Base-by-base conservation (phyloP, 495 filamentous ascomycete genomes). In the Terfezia claveryi region DNA sequence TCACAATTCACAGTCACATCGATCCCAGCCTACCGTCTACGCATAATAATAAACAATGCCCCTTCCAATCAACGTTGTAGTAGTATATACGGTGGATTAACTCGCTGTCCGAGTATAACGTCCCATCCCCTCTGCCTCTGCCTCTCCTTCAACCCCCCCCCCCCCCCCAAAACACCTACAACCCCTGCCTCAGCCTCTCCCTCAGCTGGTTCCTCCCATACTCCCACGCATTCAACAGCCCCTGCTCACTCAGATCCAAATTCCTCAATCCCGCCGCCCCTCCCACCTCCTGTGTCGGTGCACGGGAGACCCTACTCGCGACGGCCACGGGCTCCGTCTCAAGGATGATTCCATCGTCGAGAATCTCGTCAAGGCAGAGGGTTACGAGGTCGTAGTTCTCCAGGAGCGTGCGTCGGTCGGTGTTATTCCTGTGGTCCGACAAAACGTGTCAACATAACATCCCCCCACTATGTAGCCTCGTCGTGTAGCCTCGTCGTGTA, bases 351-450 rank as follows among this genome's bases (percentile, higher is more conserved):
- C 91, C 91, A 60, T 96, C 91, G 68, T 96, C 91, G 36, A 93
- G 80, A 55, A 94, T 85, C 68, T 99, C 91, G 68, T 99, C 91
- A 55, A 96, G 83, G 49, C 88, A 83, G 20, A 99, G 74, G 20
- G 87, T 82, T 55, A 94, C 83, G 9, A 81, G 76, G 64, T 96
- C 91, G 72, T 95, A 98, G 75, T 95, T 94, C 70, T 99, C 91
- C 64, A 95, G 79, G 58, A 96, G 84, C 10, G 89, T 96, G 57
- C 91, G 84, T 74, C 94, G 94, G 73, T 99, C 91, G 54, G 87
- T 87, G 23, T 86, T 85, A 70, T 88, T 88, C 68, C 83, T 89
- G 58, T 54, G 32, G 27, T 7, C 27, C 27, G 10, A 10, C 14
- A 41, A 38, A 37, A 17, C 23, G 9, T 12, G 50, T 61, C n/a